Percentiles rank a stretch among this genome's conserved stretches.
Evolutionary conservation across 371 early-diverging fungal genomes (phyloP).

Genomic region (Haplosporangium sp.): DNA sequence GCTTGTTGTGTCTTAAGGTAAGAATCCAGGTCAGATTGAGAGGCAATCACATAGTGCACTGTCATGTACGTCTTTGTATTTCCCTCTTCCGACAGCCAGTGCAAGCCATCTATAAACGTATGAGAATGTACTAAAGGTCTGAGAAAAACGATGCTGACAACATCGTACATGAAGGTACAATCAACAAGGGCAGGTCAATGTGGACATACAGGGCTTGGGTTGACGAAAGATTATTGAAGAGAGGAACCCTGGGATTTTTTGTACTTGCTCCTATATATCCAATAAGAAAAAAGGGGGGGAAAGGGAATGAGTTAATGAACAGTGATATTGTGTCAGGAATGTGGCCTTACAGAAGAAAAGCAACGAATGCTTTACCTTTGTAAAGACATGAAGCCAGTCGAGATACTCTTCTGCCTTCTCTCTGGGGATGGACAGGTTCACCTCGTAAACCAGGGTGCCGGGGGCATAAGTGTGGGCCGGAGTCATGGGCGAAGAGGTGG

Average conservation of each 20-base stretch:
- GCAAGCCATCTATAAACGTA: slow-evolving; percentile 54
- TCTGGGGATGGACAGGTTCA: slow-evolving; percentile 62
- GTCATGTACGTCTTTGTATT: slow-evolving; percentile 60
- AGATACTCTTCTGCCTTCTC: slow-evolving; percentile 58
- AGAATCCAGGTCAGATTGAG: slow-evolving; percentile 55
- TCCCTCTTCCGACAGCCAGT: slow-evolving; percentile 66
- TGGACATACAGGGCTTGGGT: slow-evolving; percentile 59
- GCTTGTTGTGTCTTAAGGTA: slow-evolving; percentile 58
- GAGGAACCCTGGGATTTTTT: slow-evolving; percentile 57
- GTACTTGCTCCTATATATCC: slow-evolving; percentile 36
- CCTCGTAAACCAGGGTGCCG: slow-evolving; percentile 62
- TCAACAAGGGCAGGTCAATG: background rate
- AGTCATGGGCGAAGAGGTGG: slow-evolving; percentile 4
- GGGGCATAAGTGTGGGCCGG: slow-evolving; percentile 37
- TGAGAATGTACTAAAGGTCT: background rate
- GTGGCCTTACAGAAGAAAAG: background rate
- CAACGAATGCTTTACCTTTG: slow-evolving; percentile 20
- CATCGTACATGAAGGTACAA: background rate
- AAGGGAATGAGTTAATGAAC: background rate
- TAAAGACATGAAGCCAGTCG: slow-evolving; percentile 56
- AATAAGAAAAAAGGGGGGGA: background rate
- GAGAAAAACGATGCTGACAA: background rate
- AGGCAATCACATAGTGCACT: slow-evolving; percentile 63
- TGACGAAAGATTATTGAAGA: slow-evolving; percentile 60
- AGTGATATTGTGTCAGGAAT: background rate